Base-by-base conservation (phyloP, 805 yeast genomes). In the Barnettozyma sucrosica region DNA sequence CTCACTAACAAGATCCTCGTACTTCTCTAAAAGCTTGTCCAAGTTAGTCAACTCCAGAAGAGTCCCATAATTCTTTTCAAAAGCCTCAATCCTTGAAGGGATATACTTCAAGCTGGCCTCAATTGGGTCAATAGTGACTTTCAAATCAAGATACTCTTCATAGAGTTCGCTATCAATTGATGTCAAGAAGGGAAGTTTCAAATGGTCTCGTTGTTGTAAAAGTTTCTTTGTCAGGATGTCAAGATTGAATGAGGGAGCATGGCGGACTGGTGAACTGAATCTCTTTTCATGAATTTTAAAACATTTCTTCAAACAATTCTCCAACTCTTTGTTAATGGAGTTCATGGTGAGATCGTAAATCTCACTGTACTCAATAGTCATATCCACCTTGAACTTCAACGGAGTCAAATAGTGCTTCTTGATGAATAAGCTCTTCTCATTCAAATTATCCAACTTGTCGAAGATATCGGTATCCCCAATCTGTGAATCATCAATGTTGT, bases 21-120 rank as follows among this genome's bases (percentile, higher is more conserved):
- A 78, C 44, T 66, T 71, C 6, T 63, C 58, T 10, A 70, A 58
- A 18, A 77, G 51, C 3, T 55, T 52, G 19, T 61, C 49, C 1
- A 69, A 49, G 26, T 68, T 46, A 36, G 43, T 41, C 54, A 46
- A 23, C 49, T 50, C 25, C 8, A 54, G 40, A 43, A 56, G n/a
- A 2, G 46, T 44, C 7, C 23, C 25, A 36, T 60, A 53, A 18
- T 51, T 63, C 54, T 55, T 45, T 55, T 66, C 59, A 68, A 81
- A 61, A 57, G 74, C 52, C 61, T 79, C 52, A 67, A 70, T 54
- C 43, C 80, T 67, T 19, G 66, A 56, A 0, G 85, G 84, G 1
- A 83, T 67, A 46, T 79, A 72, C 36, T 71, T 55, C 3, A 85
- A 69, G 47, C 72, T 68, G 7, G 76, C 80, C 37, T 70, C 72